Conservation (phyloP, 495 filamentous ascomycete genomes). For the Aspergillus cristatus region DNA sequence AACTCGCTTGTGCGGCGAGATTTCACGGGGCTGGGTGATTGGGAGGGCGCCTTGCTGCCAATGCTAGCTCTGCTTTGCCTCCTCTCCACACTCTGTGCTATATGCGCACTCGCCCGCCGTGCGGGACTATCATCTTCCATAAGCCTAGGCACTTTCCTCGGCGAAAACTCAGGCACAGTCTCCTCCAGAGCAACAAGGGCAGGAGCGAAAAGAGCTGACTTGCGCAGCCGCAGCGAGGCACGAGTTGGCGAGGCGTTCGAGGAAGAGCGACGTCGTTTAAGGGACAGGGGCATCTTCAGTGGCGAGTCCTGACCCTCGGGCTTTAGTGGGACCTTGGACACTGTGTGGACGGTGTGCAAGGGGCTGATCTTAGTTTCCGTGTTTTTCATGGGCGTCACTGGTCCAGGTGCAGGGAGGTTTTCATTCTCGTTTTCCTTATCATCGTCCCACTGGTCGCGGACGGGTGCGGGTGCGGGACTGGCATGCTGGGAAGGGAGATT, state of each 20-base stretch:
- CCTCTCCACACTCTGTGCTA: not conserved
- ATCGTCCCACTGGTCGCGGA: constrained; percentile 9
- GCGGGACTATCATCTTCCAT: constrained; percentile 16
- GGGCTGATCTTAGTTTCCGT: constrained; percentile 10
- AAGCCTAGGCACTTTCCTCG: constrained; percentile 17
- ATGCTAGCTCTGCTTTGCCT: not conserved
- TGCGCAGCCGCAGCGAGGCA: constrained; percentile 24
- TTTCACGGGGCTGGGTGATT: too few species aligned
- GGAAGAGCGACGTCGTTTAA: constrained; percentile 42
- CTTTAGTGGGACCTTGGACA: constrained; percentile 69
- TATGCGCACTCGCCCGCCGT: constrained; percentile 11
- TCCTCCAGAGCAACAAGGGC: constrained; percentile 1
- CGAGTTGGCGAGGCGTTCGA: constrained; percentile 29
- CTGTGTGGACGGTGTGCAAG: constrained; percentile 51
- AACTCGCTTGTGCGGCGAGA: too few species aligned
- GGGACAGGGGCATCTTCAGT: constrained; percentile 40
- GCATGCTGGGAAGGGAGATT: constrained; percentile 8
- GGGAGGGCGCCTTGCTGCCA: too few species aligned
- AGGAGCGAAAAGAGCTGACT: constrained; percentile 13
- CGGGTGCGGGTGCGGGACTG: not conserved
- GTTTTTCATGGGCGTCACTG: constrained; percentile 26
- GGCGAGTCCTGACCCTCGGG: constrained; percentile 55
- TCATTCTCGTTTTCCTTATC: constrained; percentile 25
- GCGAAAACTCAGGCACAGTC: constrained; percentile 11
- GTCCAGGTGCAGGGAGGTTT: constrained; percentile 21